Evolutionary conservation across 768 basidiomycete genomes (phyloP), one percentile per base, ranked within the genome.

Genomic region (Leccinum subgranulosum): DNA sequence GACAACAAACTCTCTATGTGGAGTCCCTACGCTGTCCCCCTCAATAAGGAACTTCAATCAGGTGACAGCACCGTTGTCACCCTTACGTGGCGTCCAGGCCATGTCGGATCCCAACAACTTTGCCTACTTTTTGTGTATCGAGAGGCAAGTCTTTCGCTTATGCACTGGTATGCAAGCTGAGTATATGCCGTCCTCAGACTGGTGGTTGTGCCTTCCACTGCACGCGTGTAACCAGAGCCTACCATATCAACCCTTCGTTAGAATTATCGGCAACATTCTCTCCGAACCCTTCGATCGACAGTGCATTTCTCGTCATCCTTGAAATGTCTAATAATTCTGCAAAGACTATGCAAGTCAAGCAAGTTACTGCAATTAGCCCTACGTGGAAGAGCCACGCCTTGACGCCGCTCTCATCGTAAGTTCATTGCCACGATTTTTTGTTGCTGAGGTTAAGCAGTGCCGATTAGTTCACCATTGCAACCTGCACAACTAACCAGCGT

Each of bases 361-460:
- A 90, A 61, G 63, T 94, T 7, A 81, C 79, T 4, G 78, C 82
- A 27, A 60, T 92, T 51, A 92, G 92, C 62, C 83, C 90, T 1
- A 74, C 76, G 6, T 94, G 93, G 93, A 69, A 70, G 43, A 85
- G 82, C 59, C 68, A 69, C 2, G 64, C 79, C 7, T 53, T 81
- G n/a, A 61, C 71, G 2, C 69, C 74, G 10, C 60, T 67, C 15
- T 60, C 68, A 19, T 65, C 74, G 86, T 88, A 62, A 69, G 88
- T 75, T 23, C 33, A 46, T 1, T 6, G 41, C 19, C 2, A 17
- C 15, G 55, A 1, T 23, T 25, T 54, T 54, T 51, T 49, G 15
- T 17, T 46, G 21, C 49, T 33, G 48, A 50, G 12, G 34, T 66
- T 53, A 47, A 65, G 43, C 23, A 43, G 50, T 6, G n/a, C 11